A percentile compares a stretch with the other conserved stretches of the same genome.
These are phyloP conservation scores for Helicostylum pulchrum DNA, from an alignment of 192 early-diverging fungal genomes.

Conservation along the genomic window DNA sequence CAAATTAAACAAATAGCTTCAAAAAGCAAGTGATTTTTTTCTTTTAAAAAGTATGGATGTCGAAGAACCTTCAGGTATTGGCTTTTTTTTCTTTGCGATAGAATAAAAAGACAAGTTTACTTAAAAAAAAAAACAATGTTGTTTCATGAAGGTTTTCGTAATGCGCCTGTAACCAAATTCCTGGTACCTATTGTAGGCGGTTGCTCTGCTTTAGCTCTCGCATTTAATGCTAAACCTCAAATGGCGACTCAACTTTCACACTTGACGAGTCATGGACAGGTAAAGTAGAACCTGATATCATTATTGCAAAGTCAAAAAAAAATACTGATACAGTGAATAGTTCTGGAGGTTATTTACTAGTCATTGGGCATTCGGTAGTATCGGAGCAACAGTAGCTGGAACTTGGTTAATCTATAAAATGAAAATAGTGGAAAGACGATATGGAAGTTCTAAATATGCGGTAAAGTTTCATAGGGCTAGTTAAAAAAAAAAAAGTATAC, in stretches of 20 bases:
- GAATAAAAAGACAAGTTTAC: no score
- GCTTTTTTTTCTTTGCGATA: no score
- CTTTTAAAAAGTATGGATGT: slow-evolving; percentile 9
- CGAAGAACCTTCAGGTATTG: slow-evolving; percentile 13
- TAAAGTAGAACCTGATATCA: background rate
- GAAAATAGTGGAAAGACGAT: slow-evolving; percentile 56
- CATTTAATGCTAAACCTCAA: slow-evolving; percentile 40
- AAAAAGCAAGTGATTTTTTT: background rate
- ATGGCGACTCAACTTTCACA: slow-evolving; percentile 38
- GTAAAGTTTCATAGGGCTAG: slow-evolving; percentile 26
- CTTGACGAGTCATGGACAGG: slow-evolving; percentile 44
- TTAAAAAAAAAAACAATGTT: no score
- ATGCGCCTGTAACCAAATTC: slow-evolving; percentile 58
- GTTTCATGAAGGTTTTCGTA: slow-evolving; percentile 47
- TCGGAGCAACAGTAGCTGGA: slow-evolving; percentile 50
- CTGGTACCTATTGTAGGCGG: slow-evolving; percentile 48
- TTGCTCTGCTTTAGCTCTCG: slow-evolving; percentile 43
- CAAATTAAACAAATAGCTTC: background rate
- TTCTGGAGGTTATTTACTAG: slow-evolving; percentile 54
- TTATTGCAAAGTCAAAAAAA: no score
- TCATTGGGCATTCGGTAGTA: slow-evolving; percentile 47
- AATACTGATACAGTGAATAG: slow-evolving; percentile 18
- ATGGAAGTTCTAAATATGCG: slow-evolving; percentile 56
- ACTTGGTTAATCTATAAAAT: slow-evolving; percentile 54
- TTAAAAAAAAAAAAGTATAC: no score